These are phyloP conservation scores for Zelopaecilomyces penicillatus DNA, from an alignment of 2,329 filamentous ascomycete species.

Conservation along the genomic window DNA sequence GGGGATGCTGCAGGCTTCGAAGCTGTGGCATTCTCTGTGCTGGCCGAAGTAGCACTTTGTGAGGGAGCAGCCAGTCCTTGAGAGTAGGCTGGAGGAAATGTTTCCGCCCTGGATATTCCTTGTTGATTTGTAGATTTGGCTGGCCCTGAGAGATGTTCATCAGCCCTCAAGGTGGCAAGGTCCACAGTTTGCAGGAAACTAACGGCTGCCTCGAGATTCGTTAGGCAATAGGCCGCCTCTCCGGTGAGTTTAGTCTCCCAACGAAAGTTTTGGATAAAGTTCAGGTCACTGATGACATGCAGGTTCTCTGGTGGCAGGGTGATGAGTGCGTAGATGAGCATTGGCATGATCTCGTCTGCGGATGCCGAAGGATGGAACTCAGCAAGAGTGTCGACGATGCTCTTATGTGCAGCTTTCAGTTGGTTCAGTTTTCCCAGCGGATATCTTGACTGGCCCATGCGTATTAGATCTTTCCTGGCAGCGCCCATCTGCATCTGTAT, in stretches of 20 bases:
- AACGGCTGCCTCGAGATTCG: constrained; percentile 89
- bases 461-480: constrained; percentile 60
- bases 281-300: constrained; percentile 86
- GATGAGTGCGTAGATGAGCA: constrained; percentile 92
- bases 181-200: constrained; percentile 95
- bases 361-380: constrained; percentile 71
- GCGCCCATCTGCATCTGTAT: constrained; percentile 64
- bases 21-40: constrained; percentile 23
- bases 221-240: constrained; percentile 91
- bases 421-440: constrained; percentile 86
- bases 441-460: constrained; percentile 81
- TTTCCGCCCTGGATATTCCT: constrained; percentile 42
- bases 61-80: constrained; percentile 32
- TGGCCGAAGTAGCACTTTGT: constrained; percentile 23
- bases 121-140: constrained; percentile 45
- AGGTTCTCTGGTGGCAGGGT: constrained; percentile 79
- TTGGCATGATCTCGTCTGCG: constrained; percentile 93
- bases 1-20: constrained; percentile 30
- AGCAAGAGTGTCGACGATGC: constrained; percentile 78
- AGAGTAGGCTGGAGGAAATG: constrained; percentile 49
- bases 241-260: constrained; percentile 80
- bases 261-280: constrained; percentile 88
- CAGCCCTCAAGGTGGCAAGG: constrained; percentile 74
- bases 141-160: constrained; percentile 65
- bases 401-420: constrained; percentile 81